These are phyloP conservation scores for Cicer yamashitae DNA, from an alignment of 306 rosid species.

Conservation along the genomic window DNA sequence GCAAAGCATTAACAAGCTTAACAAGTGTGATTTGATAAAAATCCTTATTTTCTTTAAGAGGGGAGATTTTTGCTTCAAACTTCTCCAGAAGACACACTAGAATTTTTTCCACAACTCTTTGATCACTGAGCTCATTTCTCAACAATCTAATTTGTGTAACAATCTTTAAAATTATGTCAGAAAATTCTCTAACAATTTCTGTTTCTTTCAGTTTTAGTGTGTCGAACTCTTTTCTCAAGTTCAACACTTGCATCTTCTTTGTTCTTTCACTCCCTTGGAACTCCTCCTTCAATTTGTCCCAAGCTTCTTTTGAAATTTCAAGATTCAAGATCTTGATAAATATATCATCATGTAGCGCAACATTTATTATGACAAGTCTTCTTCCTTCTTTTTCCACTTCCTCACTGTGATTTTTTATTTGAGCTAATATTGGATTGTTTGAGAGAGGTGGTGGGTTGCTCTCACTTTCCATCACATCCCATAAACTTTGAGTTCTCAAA, in stretches of 20 bases:
- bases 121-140: neutral
- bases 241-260: too few relatives aligned
- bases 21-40: neutral
- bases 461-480: too few relatives aligned
- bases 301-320: neutral
- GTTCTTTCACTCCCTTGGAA: slow-evolving; percentile 13
- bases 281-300: neutral
- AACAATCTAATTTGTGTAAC: neutral
- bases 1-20: neutral
- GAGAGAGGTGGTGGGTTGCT: too few relatives aligned
- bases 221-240: too few relatives aligned
- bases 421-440: too few relatives aligned
- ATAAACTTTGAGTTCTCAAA: too few relatives aligned
- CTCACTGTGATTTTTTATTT: too few relatives aligned
- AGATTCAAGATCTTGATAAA: too few relatives aligned
- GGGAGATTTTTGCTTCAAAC: neutral
- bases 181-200: neutral
- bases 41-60: neutral
- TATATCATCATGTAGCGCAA: too few relatives aligned
- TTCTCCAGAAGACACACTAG: neutral
- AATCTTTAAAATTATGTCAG: too few relatives aligned
- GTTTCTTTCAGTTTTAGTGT: neutral
- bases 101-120: neutral
- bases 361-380: too few relatives aligned
- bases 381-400: too few relatives aligned